Evolutionary conservation across 768 basidiomycete species (phyloP), one percentile per base, ranked within the genome.

Genomic region (Lentinula guzmanii): DNA sequence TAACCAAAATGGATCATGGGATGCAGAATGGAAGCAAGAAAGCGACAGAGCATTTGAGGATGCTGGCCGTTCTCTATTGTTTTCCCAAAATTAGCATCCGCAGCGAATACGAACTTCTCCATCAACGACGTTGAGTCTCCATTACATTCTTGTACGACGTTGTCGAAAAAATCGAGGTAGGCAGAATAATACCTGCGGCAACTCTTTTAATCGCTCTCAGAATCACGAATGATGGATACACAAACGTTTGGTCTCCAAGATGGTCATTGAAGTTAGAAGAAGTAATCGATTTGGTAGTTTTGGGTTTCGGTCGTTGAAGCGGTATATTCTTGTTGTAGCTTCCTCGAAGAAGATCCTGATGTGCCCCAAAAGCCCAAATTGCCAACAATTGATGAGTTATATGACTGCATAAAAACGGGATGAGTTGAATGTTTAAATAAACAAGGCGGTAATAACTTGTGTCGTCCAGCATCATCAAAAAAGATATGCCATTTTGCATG

Each of bases 1-100:
- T 83, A 82, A 11, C 86, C 87, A 2, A 74, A 65, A 64, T 89
- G 86, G 50, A 91, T 89, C 39, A 88, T 59, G 0, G 88, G 84
- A 65, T 91, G 89, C 3, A 90, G 33, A 8, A 87, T 67, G 3
- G 84, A 85, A 1, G 76, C 76, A 13, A 86, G 41, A 62, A 86
- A 79, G 10, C 87, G 80, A 48, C 75, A 77, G 11, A 90, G 66
- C 86, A 90, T 86, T 62, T 77, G 71, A 0, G 83, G 83, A 31
- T 81, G 77, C 50, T 50, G 31, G 4, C 71, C 70, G 10, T 66
- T 71, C 52, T 62, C 39, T 61, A 65, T 37, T 55, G 8, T 66
- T 0, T 67, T 63, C 10, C 71, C 75, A 48, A 78, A 72, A 61
- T 88, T 89, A 55, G 74, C 80, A 50, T 77, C 71, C 5, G 65